phyloP scores from a whole-genome alignment of 805 yeast genomes.

The Teunomyces barrocoloradensis region DNA sequence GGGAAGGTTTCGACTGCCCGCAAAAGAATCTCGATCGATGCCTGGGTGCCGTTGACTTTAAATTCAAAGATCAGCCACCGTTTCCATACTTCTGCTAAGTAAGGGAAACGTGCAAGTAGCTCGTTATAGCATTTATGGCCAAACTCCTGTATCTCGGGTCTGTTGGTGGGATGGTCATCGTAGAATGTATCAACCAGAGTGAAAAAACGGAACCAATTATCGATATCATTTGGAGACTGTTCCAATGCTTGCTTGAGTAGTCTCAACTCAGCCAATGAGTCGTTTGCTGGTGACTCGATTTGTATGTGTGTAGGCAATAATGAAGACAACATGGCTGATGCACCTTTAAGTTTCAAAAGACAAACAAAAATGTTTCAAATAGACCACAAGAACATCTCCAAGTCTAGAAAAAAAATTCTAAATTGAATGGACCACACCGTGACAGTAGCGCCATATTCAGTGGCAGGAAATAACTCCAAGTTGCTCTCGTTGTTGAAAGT shows the following conservation, averaged over 20 bases:
- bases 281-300: not conserved
- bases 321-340: not conserved
- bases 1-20: constrained; percentile 51
- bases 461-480: constrained; percentile 5
- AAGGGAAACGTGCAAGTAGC: constrained; percentile 55
- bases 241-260: not conserved
- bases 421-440: not conserved
- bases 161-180: constrained; percentile 12
- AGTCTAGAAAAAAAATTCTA: not conserved
- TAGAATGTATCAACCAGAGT: constrained; percentile 21
- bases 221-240: constrained; percentile 29
- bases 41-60: constrained; percentile 53
- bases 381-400: too few relatives aligned
- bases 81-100: constrained; percentile 62
- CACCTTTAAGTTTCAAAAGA: not conserved
- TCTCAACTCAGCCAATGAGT: not conserved
- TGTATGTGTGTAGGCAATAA: not conserved
- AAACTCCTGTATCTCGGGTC: constrained; percentile 17
- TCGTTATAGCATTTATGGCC: constrained; percentile 19
- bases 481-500: constrained; percentile 13
- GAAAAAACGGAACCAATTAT: constrained; percentile 41
- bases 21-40: constrained; percentile 46
- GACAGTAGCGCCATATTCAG: constrained; percentile 10
- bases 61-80: constrained; percentile 53
- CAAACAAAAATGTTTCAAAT: not conserved